A percentile compares a stretch with the other conserved stretches of the same genome.
Evolutionary conservation across 345 rosid genomes (phyloP).

Genomic region (Cardiospermum halicacabum): DNA sequence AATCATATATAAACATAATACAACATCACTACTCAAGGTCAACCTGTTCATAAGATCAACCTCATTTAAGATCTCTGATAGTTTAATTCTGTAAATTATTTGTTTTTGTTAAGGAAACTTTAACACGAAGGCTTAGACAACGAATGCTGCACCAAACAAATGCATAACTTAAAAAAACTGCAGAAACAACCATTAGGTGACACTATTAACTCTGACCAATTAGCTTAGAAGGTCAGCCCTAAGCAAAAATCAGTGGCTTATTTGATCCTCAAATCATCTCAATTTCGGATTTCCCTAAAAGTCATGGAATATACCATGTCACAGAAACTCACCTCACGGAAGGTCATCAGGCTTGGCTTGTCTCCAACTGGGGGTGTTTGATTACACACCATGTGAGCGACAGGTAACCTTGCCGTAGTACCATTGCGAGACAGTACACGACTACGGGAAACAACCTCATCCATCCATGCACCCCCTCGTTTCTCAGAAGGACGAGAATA

Average conservation of each 20-base stretch:
- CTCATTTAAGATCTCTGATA: neutral
- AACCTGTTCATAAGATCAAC: neutral
- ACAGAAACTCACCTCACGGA: slow-evolving; percentile 61
- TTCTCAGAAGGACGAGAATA: slow-evolving; percentile 95
- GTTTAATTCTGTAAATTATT: neutral
- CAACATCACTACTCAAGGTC: neutral
- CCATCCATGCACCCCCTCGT: slow-evolving; percentile 90
- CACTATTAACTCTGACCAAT: neutral
- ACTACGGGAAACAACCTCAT: slow-evolving; percentile 79
- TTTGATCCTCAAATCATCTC: neutral
- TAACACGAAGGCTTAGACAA: neutral
- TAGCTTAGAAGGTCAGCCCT: neutral
- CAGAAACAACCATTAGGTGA: neutral
- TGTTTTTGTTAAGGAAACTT: neutral
- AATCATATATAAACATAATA: neutral
- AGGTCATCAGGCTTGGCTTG: slow-evolving; percentile 95
- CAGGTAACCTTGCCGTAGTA: slow-evolving; percentile 48
- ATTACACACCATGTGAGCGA: slow-evolving; percentile 96
- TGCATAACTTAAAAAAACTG: neutral
- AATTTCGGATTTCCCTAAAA: slow-evolving; percentile 14
- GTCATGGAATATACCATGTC: neutral
- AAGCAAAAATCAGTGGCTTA: neutral
- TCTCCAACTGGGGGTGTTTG: slow-evolving; percentile 90
- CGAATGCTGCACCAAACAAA: neutral
- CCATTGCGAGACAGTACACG: slow-evolving; percentile 58